Conservation (phyloP, 257 asterid species). For the Solanum commersonii region DNA sequence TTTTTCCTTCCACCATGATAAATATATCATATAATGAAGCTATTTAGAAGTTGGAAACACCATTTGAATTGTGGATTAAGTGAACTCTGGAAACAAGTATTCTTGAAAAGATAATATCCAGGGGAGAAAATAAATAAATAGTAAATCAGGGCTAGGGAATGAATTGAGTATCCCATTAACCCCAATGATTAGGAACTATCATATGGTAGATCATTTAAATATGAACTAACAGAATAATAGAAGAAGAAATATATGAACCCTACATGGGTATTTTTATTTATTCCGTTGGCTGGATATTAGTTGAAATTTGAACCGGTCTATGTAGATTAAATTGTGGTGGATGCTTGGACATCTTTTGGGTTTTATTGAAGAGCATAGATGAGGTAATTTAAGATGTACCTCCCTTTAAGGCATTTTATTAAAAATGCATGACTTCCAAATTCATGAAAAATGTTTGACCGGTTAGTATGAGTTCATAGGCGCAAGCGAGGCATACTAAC, state of each 20-base stretch:
- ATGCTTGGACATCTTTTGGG: neutral
- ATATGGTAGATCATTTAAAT: neutral
- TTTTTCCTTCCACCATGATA: neutral
- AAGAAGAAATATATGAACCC: neutral
- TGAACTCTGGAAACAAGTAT: neutral
- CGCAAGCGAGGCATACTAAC: neutral
- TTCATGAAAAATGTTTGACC: neutral
- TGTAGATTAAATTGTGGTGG: neutral
- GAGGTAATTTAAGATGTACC: neutral
- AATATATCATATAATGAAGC: neutral
- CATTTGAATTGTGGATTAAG: neutral
- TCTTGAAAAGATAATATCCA: neutral
- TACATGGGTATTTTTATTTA: neutral
- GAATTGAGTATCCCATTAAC: neutral
- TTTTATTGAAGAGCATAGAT: neutral
- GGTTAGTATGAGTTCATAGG: neutral
- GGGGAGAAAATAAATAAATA: neutral
- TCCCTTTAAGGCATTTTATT: neutral
- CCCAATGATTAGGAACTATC: neutral
- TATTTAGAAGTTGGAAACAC: neutral
- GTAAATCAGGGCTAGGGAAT: neutral
- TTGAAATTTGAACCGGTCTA: neutral
- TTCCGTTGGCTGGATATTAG: neutral
- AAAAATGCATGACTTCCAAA: neutral
- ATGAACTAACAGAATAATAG: neutral